Evolutionary conservation across 169 alveolate species (phyloP).

Genomic region (Eimeria acervulina): DNA sequence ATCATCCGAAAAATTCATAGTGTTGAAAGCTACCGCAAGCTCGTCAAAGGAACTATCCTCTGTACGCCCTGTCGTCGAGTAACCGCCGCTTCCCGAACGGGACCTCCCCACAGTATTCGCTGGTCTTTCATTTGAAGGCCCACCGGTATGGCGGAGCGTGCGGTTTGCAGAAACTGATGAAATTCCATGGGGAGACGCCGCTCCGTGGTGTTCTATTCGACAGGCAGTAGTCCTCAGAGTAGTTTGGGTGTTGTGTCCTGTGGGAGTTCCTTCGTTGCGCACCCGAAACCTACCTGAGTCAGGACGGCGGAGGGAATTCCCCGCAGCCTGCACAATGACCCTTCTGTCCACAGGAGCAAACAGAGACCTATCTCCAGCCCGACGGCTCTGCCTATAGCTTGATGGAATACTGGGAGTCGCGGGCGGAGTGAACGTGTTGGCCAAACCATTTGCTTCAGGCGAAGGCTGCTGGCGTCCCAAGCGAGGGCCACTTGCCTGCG

Average conservation of each 20-base stretch:
- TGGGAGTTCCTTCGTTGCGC: not conserved
- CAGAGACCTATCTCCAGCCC: not conserved
- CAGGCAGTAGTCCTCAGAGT: not conserved
- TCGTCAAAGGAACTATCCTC: not conserved
- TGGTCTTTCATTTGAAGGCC: not conserved
- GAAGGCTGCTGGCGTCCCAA: conserved; percentile 3
- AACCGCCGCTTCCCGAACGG: not conserved
- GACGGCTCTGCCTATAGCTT: not conserved
- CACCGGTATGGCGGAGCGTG: not conserved
- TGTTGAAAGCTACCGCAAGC: not conserved
- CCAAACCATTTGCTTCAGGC: not conserved
- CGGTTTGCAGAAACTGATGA: not conserved
- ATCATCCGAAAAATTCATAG: not conserved
- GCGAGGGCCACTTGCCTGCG: not conserved
- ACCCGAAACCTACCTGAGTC: not conserved
- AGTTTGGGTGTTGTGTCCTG: not conserved
- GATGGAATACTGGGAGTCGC: not conserved
- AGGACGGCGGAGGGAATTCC: not conserved
- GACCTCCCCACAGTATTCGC: not conserved
- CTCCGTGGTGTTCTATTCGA: not conserved
- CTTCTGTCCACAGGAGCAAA: conserved; percentile 27
- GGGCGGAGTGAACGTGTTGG: not conserved
- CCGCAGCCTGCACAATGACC: conserved; percentile 29
- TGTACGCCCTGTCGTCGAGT: not conserved
- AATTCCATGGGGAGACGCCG: not conserved